Conservation (phyloP, 164 flowering plant species). For the Piper betle region DNA sequence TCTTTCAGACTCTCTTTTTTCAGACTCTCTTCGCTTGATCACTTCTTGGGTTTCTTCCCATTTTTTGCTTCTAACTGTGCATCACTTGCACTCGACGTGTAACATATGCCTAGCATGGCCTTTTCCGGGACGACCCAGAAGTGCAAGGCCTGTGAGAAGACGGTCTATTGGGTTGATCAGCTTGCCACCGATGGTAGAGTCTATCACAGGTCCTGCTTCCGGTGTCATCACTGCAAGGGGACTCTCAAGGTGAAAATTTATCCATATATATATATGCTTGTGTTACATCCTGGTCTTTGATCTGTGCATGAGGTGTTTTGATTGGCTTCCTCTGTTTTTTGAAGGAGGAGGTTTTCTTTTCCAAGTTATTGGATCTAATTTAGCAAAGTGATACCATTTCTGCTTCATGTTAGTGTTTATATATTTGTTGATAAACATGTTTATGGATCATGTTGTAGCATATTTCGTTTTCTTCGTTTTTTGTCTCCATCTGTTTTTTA, state of each 20-base stretch:
- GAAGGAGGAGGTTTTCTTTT: too few species aligned
- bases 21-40: not conserved
- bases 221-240: conserved; percentile 84
- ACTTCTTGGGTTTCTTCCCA: too few species aligned
- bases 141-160: conserved; percentile 77
- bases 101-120: conserved; percentile 30
- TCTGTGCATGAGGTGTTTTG: not conserved
- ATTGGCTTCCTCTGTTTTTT: too few species aligned
- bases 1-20: not conserved
- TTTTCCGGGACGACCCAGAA: conserved; percentile 77
- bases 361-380: too few species aligned
- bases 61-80: not conserved
- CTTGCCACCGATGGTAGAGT: conserved; percentile 57
- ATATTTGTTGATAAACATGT: too few species aligned
- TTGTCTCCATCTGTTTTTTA: too few species aligned
- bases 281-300: not conserved
- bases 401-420: too few species aligned
- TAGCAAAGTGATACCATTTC: too few species aligned
- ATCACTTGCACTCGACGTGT: not conserved
- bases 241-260: conserved; percentile 43
- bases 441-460: too few species aligned
- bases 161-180: conserved; percentile 69
- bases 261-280: not conserved
- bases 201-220: conserved; percentile 71
- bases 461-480: too few species aligned